Conservation (phyloP, 345 rosid species). For the Moringa oleifera region DNA sequence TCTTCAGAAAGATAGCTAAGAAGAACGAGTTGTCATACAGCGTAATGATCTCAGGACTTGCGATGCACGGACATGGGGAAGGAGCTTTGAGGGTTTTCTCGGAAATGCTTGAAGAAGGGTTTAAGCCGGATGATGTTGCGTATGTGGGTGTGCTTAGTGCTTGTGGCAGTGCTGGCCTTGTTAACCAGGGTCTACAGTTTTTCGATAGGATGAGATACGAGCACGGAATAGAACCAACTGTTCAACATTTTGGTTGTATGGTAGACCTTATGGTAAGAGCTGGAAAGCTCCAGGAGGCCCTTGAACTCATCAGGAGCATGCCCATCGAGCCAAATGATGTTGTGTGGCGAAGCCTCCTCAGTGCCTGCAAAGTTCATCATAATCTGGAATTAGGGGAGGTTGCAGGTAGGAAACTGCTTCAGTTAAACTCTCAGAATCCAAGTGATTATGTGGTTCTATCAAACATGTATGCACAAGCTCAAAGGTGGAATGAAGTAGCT, state of each 20-base stretch:
- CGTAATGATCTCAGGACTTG: slow-evolving; percentile 40
- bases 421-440: slow-evolving; percentile 35
- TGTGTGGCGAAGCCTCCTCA: slow-evolving; percentile 77
- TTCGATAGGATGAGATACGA: slow-evolving; percentile 36
- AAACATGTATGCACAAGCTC: slow-evolving; percentile 47
- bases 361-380: slow-evolving; percentile 50
- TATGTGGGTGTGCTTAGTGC: slow-evolving; percentile 41
- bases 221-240: slow-evolving; percentile 42
- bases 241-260: slow-evolving; percentile 66
- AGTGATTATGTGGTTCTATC: slow-evolving; percentile 56
- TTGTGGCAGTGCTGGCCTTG: slow-evolving; percentile 40
- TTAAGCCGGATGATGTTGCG: slow-evolving; percentile 29
- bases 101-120: slow-evolving; percentile 30
- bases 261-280: slow-evolving; percentile 68
- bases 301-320: slow-evolving; percentile 50
- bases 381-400: slow-evolving; percentile 45
- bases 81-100: slow-evolving; percentile 32
- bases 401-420: slow-evolving; percentile 41
- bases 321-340: slow-evolving; percentile 49
- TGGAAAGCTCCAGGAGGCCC: slow-evolving; percentile 52
- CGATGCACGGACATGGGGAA: slow-evolving; percentile 37
- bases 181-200: slow-evolving; percentile 25
- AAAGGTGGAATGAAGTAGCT: slow-evolving; percentile 55
- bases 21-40: slow-evolving; percentile 34
- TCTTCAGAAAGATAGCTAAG: slow-evolving; percentile 28